These are phyloP conservation scores for Yarrowia sp. DNA, from an alignment of 805 yeast genomes.

Conservation along the genomic window DNA sequence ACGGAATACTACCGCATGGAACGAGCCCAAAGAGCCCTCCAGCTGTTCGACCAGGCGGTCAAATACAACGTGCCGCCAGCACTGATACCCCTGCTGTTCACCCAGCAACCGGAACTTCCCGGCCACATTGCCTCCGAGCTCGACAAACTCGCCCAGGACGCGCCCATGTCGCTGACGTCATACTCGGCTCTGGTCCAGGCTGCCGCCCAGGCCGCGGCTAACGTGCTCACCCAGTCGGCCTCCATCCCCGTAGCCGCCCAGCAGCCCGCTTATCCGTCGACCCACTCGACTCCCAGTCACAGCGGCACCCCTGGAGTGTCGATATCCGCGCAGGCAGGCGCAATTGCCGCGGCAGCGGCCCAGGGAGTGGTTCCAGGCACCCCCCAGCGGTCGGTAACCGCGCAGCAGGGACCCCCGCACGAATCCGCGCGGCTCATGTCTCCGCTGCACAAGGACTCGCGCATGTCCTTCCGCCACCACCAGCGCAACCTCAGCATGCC, in stretches of 20 bases:
- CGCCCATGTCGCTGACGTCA: conserved; percentile 6
- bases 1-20: conserved; percentile 80
- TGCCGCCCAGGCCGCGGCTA: conserved; percentile 27
- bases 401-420: conserved; percentile 9
- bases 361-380: conserved; percentile 34
- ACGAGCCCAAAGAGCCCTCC: conserved; percentile 62
- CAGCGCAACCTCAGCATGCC: conserved; percentile 46
- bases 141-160: conserved; percentile 33
- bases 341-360: conserved; percentile 42
- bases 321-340: conserved; percentile 40
- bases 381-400: conserved; percentile 1
- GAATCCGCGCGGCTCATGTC: conserved; percentile 39
- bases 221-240: conserved; percentile 28
- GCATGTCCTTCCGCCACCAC: conserved; percentile 42
- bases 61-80: conserved; percentile 68
- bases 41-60: conserved; percentile 66
- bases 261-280: conserved; percentile 13
- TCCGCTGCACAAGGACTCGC: conserved; percentile 36
- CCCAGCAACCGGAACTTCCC: conserved; percentile 48
- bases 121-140: conserved; percentile 46
- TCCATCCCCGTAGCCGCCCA: conserved; percentile 20
- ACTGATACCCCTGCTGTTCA: conserved; percentile 66
- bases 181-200: conserved; percentile 36
- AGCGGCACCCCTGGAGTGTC: conserved; percentile 28
- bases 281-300: conserved; percentile 30